Percentiles rank a stretch among this genome's conserved stretches.
phyloP scores from a whole-genome alignment of 23 red algal species.

The Gracilaria caudata region DNA sequence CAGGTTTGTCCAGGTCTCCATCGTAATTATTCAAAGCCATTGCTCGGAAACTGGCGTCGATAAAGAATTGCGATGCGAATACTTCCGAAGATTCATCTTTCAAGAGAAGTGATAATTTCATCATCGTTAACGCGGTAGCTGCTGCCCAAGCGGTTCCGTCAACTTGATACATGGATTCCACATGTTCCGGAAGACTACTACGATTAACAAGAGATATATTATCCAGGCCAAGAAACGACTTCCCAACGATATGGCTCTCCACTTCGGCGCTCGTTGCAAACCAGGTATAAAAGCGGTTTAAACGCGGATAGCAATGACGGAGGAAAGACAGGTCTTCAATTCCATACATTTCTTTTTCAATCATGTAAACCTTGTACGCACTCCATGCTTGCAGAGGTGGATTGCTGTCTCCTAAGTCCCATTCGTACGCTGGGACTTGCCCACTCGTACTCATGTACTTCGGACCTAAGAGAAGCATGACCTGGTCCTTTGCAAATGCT shows the following conservation, averaged over 20 bases:
- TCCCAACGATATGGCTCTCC: conserved; percentile 1
- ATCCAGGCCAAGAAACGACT: conserved; percentile 1
- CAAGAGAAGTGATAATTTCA: background rate
- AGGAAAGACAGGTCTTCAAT: background rate
- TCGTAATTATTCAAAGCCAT: conserved; percentile 2
- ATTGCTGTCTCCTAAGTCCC: conserved; percentile 8
- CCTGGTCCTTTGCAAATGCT: background rate
- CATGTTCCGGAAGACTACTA: conserved; percentile 10
- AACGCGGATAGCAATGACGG: background rate
- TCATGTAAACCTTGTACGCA: conserved; percentile 7
- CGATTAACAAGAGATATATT: background rate
- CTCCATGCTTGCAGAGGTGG: conserved; percentile 1
- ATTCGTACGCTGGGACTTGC: background rate
- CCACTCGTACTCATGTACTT: conserved; percentile 15
- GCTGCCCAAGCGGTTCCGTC: conserved; percentile 1
- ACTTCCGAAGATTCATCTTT: background rate
- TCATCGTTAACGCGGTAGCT: background rate
- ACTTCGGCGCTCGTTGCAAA: conserved; percentile 3
- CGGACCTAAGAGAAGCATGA: conserved; percentile 8
- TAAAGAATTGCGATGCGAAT: background rate
- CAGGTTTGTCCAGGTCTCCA: conserved; percentile 12
- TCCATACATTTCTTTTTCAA: conserved; percentile 12
- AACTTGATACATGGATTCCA: conserved; percentile 5
- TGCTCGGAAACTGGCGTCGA: conserved; percentile 7
- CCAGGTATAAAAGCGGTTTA: background rate